Base-by-base conservation (phyloP, 805 yeast species). In the Torulaspora franciscae region DNA sequence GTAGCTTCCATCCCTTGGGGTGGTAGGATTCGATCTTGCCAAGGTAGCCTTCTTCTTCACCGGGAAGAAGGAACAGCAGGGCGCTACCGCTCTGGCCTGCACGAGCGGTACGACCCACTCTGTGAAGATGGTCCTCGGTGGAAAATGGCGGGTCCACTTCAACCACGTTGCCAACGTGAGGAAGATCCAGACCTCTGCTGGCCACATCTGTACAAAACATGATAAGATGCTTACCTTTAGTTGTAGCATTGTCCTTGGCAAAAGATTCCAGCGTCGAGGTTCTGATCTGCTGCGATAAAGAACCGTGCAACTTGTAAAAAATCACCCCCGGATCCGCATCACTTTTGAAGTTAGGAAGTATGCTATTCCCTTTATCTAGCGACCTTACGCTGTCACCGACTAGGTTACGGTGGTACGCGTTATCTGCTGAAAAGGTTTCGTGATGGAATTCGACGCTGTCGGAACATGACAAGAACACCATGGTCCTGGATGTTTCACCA, bases 101-200 rank as follows among this genome's bases (percentile, higher is more conserved):
- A 69, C 99, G 81, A 7, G 99, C 99, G 9, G 98, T 89, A 71
- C 99, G 81, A 43, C 99, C 99, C 45, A 90, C 86, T 66, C 99
- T 77, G 66, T 93, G 99, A 47, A 93, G 71, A 73, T 93, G 99
- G 62, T 93, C 99, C 51, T 89, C 97, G 4, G 88, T 73, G 1
- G 93, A 77, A 59, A 91, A 90, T 4, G 99, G 96, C 2, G 99
- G 96, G 62, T 93, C 99, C 56, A 81, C 83, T 64, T 93, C 99
- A 14, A 93, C 73, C 26, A 93, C 96, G 38, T 83, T 79, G 36
- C 93, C 78, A 47, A 93, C 87, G 40, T 79, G 75, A 2, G 96
- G 95, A 45, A 93, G 70, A 72, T 93, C 99, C 50, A 93, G 73
- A 50, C 99, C 99, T 69, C 99, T 80, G 27, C 98, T 82, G 0